Evolutionary conservation across 768 basidiomycete genomes (phyloP), one percentile per base, ranked within the genome.

Genomic region (Hypsizygus marmoreus): DNA sequence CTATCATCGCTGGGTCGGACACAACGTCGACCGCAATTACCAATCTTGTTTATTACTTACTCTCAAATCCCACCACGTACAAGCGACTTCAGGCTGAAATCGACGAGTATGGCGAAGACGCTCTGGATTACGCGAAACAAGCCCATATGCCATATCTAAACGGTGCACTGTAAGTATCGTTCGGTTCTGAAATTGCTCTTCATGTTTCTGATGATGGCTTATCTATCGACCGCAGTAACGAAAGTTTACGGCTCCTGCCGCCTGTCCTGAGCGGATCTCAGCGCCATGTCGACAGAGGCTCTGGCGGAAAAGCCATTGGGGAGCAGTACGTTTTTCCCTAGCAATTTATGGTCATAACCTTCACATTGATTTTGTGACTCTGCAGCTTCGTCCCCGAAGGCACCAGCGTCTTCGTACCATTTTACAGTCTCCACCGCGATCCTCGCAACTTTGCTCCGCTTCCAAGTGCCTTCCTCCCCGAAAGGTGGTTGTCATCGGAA

Each of bases 221-320:
- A 33, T 38, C 31, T 26, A 7, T n/a, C n/a, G n/a, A n/a, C 43
- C 23, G 35, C 47, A 80, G 79, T 49, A 78, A 79, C 30, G 80
- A 81, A 48, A 61, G 69, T 1, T 60, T 81, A 22, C 71, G 79
- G 29, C 62, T 81, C 14, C 70, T 69, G 45, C 76, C 79, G 10
- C 70, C 80, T 9, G 61, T 81, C 24, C 68, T 77, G 26, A 72
- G 71, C 39, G 75, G 76, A 23, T 67, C 69, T 34, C 75, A 75
- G 47, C 73, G 80, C 24, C 63, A 63, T 12, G 61, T 65, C 3
- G 65, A 60, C 1, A 60, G 50, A 40, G 63, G 66, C 11, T 65
- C 60, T 31, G 71, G 66, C 10, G 74, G 69, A 38, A 67, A 65
- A 39, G 24, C 58, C 8, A 58, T 76, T 9, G 75, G 74, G n/a